These are phyloP conservation scores for Coprinopsis cinerea DNA, from an alignment of 768 basidiomycete genomes.

Conservation along the genomic window DNA sequence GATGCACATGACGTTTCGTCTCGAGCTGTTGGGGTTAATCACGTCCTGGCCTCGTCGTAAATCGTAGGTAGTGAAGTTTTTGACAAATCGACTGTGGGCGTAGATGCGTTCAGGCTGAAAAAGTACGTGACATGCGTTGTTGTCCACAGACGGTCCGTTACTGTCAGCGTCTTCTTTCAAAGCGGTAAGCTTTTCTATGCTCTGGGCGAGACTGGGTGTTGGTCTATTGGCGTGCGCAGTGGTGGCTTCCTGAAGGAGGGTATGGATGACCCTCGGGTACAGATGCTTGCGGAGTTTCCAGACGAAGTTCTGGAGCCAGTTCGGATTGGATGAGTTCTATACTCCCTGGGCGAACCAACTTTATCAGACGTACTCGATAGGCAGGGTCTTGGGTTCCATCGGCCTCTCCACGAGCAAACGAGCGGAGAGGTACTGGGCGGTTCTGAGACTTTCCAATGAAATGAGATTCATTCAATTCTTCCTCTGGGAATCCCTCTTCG, in stretches of 20 bases:
- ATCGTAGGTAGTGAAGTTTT: constrained; percentile 19
- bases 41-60: constrained; percentile 15
- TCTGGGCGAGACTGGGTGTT: no score
- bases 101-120: constrained; percentile 2
- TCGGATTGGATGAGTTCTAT: no score
- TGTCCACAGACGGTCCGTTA: constrained; percentile 9
- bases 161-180: no score
- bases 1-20: constrained; percentile 12
- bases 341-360: no score
- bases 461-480: not conserved
- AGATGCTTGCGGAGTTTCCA: not conserved
- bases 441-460: not conserved
- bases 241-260: no score
- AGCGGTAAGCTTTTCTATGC: no score
- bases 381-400: no score
- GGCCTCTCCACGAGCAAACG: not conserved
- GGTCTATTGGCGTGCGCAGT: no score
- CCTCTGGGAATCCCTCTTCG: constrained; percentile 9
- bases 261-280: not conserved
- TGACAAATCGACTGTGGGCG: constrained; percentile 10
- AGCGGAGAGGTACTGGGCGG: not conserved
- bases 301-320: not conserved
- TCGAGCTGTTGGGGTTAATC: constrained; percentile 14
- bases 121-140: not conserved
- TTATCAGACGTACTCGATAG: no score